Evolutionary conservation across 2,329 filamentous ascomycete genomes (phyloP), one percentile per base, ranked within the genome.

Genomic region (Botryotinia calthae): DNA sequence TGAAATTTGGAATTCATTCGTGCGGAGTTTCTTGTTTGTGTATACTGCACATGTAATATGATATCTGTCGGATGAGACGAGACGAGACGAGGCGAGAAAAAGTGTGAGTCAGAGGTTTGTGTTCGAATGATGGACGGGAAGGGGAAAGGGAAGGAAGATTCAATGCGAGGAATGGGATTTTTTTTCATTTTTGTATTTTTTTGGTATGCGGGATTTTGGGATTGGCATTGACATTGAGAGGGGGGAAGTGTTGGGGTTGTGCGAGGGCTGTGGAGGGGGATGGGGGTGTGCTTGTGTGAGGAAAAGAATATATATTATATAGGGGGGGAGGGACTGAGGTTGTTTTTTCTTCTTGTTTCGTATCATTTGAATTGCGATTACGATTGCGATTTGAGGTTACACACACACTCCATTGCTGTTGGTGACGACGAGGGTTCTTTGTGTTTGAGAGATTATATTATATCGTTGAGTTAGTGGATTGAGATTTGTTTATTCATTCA

Each of bases 31-130:
- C 20, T 25, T 51, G 48, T 25, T 34, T 34, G 34, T 34, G 34
- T 34, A 34, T 34, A 6, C 34, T 34, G 34, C 7, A 34, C 34
- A 6, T 34, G 34, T 34, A 6, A 34, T 34, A 6, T 34, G 34
- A 9, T 16, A 28, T n/a, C 28, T 61, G 28, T 61, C 31, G 58
- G 31, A 34, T 10, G 14, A 54, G 28, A 37, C 37, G 37, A 37
- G 37, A 37, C 22, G 14, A 54, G 28, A 5, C 34, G 34, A 37
- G 34, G 7, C 8, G 37, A 37, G 37, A 6, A 37, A 37, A 46
- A 44, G 34, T 66, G 46, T 70, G 68, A 70, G 68, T 70, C 68
- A 70, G 22, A 70, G 68, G 25, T 59, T 69, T 9, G 66, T 42
- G 66, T 42, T 25, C 22, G 4, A 51, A 1, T 51, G 48, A 54